Evolutionary conservation across 2,329 filamentous ascomycete species (phyloP), one percentile per base, ranked within the genome.

Genomic region (Anisogramma anomala): DNA sequence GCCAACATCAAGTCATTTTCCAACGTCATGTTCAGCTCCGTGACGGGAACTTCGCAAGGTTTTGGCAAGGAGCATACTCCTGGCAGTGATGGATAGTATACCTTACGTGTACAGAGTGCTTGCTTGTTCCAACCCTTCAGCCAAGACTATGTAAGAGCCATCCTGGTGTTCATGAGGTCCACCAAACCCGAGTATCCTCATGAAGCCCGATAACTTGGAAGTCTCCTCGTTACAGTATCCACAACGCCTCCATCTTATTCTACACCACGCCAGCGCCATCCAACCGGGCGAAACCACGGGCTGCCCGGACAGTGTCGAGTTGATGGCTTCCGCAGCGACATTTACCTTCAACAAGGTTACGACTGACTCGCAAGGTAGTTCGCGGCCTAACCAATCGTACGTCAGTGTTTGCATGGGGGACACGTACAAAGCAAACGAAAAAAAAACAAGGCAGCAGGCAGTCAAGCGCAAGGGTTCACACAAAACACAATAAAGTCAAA

Each of bases 321-420:
- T n/a, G n/a, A n/a, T n/a, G n/a, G n/a, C n/a, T n/a, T n/a, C n/a
- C n/a, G n/a, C n/a, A n/a, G n/a, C n/a, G n/a, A n/a, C n/a, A n/a
- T n/a, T n/a, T n/a, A n/a, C n/a, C n/a, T n/a, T n/a, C n/a, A n/a
- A 31, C 6, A 9, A 31, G 28, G 28, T 15, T 17, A 75, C 45
- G 71, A 73, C 54, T 72, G 69, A 56, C 60, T 74, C 32, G 72
- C 71, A 47, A 76, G 62, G 50, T 64, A 64, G 53, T 76, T 74
- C 49, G 72, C 72, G 39, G 72, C 72, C 72, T 69, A 45, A 10
- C 42, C 5, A 26, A 47, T 15, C 41, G 26, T 35, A 41, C 46
- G 41, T 51, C 36, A 52, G 41, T 11, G 4, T 40, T 44, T 50
- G 23, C 4, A 27, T 39, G 22, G 17, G 39, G 36, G 31, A 11